Evolutionary conservation across 2,329 filamentous ascomycete species (phyloP), one percentile per base, ranked within the genome.

Genomic region (Hansfordia pulvinata): DNA sequence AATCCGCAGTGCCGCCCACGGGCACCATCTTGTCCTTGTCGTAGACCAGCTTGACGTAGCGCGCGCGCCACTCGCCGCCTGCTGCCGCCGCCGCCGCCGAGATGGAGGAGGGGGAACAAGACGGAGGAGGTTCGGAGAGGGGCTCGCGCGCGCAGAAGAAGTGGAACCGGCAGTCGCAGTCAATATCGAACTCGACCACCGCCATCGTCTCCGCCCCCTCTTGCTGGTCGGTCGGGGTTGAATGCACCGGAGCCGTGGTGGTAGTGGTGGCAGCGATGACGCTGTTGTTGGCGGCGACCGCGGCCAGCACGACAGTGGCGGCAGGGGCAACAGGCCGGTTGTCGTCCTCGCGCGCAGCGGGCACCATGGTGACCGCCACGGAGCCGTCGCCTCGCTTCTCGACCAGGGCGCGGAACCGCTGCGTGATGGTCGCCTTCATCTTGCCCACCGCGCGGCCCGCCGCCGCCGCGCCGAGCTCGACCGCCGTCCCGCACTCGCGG

Each of bases 401-500:
- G 2, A 29, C 35, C 8, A 32, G 30, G 15, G 41, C 37, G 11
- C 26, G 37, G 44, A 65, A 63, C 19, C 62, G 57, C 39, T 65
- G 61, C 4, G 60, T 64, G 44, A 64, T 65, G 28, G 61, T 65
- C 7, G 60, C 58, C 50, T 64, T 64, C 60, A 64, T 64, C 49
- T 64, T 64, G 35, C 59, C 59, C 14, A 65, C 46, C 27, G 59
- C 62, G 15, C 60, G 57, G 26, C 36, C 35, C n/a, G 36, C 47
- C 10, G 37, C 31, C 7, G 42, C 42, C 7, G 42, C 42, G 39
- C 50, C 53, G 20, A 62, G 46, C 35, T 64, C 59, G 21, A 60
- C 56, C 8, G 55, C 39, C 0, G 58, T 63, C 20, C 60, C 60
- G 42, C 57, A 62, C 37, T 63, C 59, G 31, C 64, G 62, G 41